Evolutionary conservation across 495 filamentous ascomycete genomes (phyloP), one percentile per base, ranked within the genome.

Genomic region (Aspergillus nidulans): DNA sequence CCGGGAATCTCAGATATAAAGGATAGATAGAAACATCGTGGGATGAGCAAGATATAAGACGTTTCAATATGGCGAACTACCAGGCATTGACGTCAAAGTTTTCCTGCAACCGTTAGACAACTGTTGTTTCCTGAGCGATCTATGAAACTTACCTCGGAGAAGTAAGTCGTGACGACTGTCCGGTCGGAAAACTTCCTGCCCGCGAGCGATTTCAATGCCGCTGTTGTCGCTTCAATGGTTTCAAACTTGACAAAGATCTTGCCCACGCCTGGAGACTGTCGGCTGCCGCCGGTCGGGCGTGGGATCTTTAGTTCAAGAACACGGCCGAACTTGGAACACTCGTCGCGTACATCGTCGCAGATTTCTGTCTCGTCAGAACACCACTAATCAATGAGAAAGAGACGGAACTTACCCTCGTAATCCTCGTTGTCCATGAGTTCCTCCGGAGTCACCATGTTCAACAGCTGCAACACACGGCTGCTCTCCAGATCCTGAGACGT

Each of bases 221-320:
- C 89, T 46, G 85, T 84, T n/a, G 95, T 89, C 1, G 84, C 81
- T 53, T 91, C 89, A 6, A 82, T 73, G 2, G 75, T 82, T 44
- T 92, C 91, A 63, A 87, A 98, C 72, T 96, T 97, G 77, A 98
- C 83, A 64, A 83, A 98, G 57, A 98, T 97, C 81, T 97, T 97
- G 63, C 92, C 92, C 10, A 96, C 90, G n/a, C 92, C 92, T 24
- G 88, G 81, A 4, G 86, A 86, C 63, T 89, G 87, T 63, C 86
- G 79, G 61, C 87, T 90, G 39, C 87, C 89, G 59, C 89, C 86
- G 36, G 79, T 82, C 15, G 95, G 94, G 55, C 94, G 81, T 3
- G 94, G 94, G 56, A 98, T 85, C 72, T 97, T 97, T 70, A 98
- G 72, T 30, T 89, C 87, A 30, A 94, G 56, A 49, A 98, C 78